Base-by-base conservation (phyloP, 2,329 filamentous ascomycete genomes). In the Penicillium thymicola region DNA sequence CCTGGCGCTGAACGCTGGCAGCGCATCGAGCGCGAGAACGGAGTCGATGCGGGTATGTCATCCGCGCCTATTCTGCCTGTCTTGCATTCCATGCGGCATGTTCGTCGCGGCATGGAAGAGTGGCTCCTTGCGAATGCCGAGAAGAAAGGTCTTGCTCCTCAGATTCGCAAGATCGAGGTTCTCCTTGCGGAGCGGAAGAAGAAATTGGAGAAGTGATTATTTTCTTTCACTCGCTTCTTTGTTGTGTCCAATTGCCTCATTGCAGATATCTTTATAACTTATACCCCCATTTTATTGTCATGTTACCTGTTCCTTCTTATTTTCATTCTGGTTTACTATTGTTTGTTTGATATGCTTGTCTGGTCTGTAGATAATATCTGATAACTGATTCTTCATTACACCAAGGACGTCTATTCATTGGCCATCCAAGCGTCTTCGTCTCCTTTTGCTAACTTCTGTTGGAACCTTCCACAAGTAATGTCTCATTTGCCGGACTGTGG, bases 41-140 rank as follows among this genome's bases (percentile, higher is more conserved):
- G 54, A 0, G 50, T 40, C 18, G 53, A 42, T 18, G 44, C 40
- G 10, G 32, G 38, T 32, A n/a, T 46, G 2, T 43, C 51, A n/a
- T 34, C 54, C 0, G 42, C 49, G 0, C 59, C 63, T n/a, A 82
- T 76, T 63, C 81, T 97, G 82, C 93, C 93, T 0, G 82, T 93
- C 5, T 72, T 89, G 56, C 85, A 79, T 68, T 84, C 88, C 1
- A 85, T 97, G 85, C 83, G 80, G 65, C 72, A 70, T 28, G 79
- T 89, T 13, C 81, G 93, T 59, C 85, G 89, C 76, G 81, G 80
- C 68, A 96, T 97, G 92, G 92, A 97, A 78, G 69, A 55, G 2
- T 96, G 90, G 88, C 76, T 97, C 54, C 87, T 89, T 75, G 81
- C 72, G 10, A 94, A 95, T 72, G 89, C 88, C 62, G 92, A 96